phyloP scores from a whole-genome alignment of 164 flowering plant genomes.

The Chloranthus sessilifolius region DNA sequence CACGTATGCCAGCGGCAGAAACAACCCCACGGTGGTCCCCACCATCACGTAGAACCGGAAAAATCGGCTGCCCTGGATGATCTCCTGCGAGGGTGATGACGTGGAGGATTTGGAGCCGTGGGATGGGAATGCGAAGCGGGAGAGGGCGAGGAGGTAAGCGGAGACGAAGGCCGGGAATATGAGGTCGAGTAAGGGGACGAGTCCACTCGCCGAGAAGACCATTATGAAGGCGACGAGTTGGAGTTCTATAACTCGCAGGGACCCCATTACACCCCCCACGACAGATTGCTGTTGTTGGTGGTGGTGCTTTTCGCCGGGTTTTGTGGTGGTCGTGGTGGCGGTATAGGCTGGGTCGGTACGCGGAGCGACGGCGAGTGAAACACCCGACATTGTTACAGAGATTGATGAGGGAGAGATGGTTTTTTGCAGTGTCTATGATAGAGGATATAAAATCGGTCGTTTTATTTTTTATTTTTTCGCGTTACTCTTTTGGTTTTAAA shows the following conservation, averaged over 20 bases:
- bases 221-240: conserved; percentile 94
- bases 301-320: conserved; percentile 4
- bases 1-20: conserved; percentile 88
- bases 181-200: conserved; percentile 79
- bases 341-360: conserved; percentile 27
- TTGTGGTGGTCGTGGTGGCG: neutral
- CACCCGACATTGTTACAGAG: conserved; percentile 75
- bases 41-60: conserved; percentile 57
- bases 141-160: conserved; percentile 46
- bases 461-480: no score
- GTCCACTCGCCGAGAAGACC: conserved; percentile 93
- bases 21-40: conserved; percentile 79
- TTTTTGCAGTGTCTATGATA: neutral
- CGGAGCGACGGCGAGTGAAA: conserved; percentile 52
- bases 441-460: no score
- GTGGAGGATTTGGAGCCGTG: conserved; percentile 15
- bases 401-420: neutral
- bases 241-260: conserved; percentile 80
- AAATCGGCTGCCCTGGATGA: conserved; percentile 46
- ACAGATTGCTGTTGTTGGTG: conserved; percentile 18
- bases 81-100: conserved; percentile 26
- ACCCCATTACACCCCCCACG: conserved; percentile 65
- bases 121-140: conserved; percentile 72
- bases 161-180: conserved; percentile 67
- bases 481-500: no score